These are phyloP conservation scores for Pseudozyma pruni DNA, from an alignment of 1,284 basidiomycete species.

Conservation along the genomic window DNA sequence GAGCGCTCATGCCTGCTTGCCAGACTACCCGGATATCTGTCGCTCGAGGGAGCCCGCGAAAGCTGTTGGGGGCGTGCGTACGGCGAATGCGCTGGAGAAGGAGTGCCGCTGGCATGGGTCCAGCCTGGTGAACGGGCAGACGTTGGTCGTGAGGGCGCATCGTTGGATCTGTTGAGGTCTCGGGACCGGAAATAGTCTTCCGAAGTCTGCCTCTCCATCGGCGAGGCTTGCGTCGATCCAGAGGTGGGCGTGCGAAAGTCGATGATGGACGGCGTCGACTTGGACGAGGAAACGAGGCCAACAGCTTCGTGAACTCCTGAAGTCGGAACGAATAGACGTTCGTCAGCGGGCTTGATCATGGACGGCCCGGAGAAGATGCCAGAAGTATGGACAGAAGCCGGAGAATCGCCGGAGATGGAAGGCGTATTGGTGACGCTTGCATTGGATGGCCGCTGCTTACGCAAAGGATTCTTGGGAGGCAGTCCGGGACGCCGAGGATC, in stretches of 20 bases:
- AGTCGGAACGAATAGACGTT: slow-evolving; percentile 3
- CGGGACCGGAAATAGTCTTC: slow-evolving; percentile 22
- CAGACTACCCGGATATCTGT: slow-evolving; percentile 13
- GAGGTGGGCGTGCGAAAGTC: slow-evolving; percentile 22
- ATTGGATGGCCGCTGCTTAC: slow-evolving; percentile 33
- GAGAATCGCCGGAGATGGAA: slow-evolving; percentile 23
- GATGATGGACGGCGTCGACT: slow-evolving; percentile 20
- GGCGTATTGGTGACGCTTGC: slow-evolving; percentile 22
- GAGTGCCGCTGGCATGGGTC: slow-evolving; percentile 9
- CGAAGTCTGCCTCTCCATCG: slow-evolving; percentile 8
- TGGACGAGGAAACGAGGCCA: neutral
- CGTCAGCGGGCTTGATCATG: slow-evolving; percentile 1
- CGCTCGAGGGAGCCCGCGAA: slow-evolving; percentile 25
- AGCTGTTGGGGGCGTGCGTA: slow-evolving; percentile 20
- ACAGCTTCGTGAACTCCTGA: too few species aligned
- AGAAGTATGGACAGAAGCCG: slow-evolving; percentile 12
- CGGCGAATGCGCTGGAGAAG: slow-evolving; percentile 21
- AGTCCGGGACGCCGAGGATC: slow-evolving; percentile 29
- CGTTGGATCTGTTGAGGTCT: slow-evolving; percentile 6
- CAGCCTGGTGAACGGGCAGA: slow-evolving; percentile 20
- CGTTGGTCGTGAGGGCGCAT: slow-evolving; percentile 1
- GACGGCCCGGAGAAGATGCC: slow-evolving; percentile 21
- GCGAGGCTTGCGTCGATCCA: slow-evolving; percentile 10
- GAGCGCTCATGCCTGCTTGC: slow-evolving; percentile 25
- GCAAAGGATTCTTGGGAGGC: slow-evolving; percentile 48